Conservation (phyloP, 345 rosid genomes). For the Aquilaria yunnanensis region DNA sequence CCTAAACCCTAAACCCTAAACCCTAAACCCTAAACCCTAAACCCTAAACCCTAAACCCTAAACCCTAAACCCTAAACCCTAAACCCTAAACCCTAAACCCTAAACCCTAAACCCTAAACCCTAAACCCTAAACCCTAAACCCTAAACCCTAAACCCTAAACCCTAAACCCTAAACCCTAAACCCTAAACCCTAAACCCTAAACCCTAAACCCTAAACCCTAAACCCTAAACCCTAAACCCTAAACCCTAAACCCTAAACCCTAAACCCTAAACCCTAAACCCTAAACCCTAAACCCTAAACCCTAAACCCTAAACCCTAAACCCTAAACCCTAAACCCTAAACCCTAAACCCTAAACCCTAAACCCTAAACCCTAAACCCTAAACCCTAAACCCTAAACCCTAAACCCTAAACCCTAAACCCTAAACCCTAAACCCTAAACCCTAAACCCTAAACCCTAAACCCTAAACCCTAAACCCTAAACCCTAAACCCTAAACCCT, state of each 20-base stretch:
- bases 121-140: conserved; percentile 16
- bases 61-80: background rate
- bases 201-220: conserved; percentile 8
- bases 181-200: conserved; percentile 8
- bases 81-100: conserved; percentile 5
- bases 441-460: conserved; percentile 15
- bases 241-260: conserved; percentile 12
- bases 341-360: conserved; percentile 17
- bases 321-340: conserved; percentile 15
- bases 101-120: conserved; percentile 12
- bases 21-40: conserved; percentile 1
- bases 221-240: conserved; percentile 9
- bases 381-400: conserved; percentile 15
- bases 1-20: background rate
- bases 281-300: conserved; percentile 11
- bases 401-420: conserved; percentile 21
- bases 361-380: conserved; percentile 12
- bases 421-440: conserved; percentile 14
- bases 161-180: conserved; percentile 11
- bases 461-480: conserved; percentile 13
- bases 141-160: conserved; percentile 17
- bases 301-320: conserved; percentile 14
- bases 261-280: conserved; percentile 13
- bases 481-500: conserved; percentile 11
- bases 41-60: conserved; percentile 8